phyloP scores from a whole-genome alignment of 2,329 filamentous ascomycete genomes.

The Colletotrichum sp. region DNA sequence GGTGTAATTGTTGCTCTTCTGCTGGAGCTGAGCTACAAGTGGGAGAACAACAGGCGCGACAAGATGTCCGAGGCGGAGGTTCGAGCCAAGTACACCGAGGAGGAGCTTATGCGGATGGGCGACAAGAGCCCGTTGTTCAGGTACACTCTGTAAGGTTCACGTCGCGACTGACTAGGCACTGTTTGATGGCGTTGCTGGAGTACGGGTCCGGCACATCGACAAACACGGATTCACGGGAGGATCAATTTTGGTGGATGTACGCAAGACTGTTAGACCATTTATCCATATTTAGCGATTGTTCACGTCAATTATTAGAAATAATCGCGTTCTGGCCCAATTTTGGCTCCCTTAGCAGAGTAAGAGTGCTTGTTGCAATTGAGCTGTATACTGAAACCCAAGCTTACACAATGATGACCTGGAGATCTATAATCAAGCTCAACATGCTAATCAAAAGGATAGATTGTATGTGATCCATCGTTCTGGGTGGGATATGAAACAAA shows the following conservation, averaged over 20 bases:
- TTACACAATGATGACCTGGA: not conserved
- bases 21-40: conserved; percentile 32
- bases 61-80: conserved; percentile 29
- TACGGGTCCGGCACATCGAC: not conserved
- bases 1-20: conserved; percentile 33
- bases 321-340: not conserved
- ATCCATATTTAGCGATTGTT: not conserved
- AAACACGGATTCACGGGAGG: not conserved
- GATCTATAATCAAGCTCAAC: not conserved
- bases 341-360: not conserved
- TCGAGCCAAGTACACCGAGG: conserved; percentile 16
- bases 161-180: not conserved
- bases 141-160: conserved; percentile 14
- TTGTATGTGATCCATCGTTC: not conserved
- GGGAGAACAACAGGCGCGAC: conserved; percentile 29
- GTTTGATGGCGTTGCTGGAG: not conserved
- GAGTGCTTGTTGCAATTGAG: not conserved
- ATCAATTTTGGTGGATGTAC: not conserved
- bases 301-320: not conserved
- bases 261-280: not conserved
- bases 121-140: conserved; percentile 24
- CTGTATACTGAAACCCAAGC: too few species aligned
- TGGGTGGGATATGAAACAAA: not conserved
- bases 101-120: conserved; percentile 23
- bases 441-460: accelerated